These are phyloP conservation scores for Aspergillus aculeatinus DNA, from an alignment of 2,329 filamentous ascomycete species.

Conservation along the genomic window DNA sequence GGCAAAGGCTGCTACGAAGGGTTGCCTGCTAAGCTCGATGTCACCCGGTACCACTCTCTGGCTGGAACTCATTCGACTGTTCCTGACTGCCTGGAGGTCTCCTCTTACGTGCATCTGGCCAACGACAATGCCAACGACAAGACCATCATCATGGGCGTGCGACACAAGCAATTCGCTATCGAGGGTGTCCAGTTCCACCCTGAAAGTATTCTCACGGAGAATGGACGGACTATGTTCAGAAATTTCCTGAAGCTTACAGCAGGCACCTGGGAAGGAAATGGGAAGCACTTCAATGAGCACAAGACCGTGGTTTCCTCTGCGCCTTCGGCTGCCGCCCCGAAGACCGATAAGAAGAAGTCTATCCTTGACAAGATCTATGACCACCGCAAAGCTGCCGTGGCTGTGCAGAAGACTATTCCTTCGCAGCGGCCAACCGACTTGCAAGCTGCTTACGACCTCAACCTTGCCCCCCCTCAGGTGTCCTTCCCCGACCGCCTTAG, in stretches of 20 bases:
- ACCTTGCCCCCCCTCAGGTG: slow-evolving; percentile 79
- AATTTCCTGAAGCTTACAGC: slow-evolving; percentile 88
- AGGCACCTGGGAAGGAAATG: slow-evolving; percentile 87
- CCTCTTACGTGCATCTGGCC: slow-evolving; percentile 77
- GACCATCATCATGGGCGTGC: slow-evolving; percentile 89
- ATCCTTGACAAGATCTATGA: slow-evolving; percentile 91
- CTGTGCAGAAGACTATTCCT: slow-evolving; percentile 77
- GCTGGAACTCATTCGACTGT: slow-evolving; percentile 87
- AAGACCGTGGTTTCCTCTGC: slow-evolving; percentile 18
- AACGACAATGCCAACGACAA: slow-evolving; percentile 68
- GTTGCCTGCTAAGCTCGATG: slow-evolving; percentile 76
- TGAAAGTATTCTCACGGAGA: slow-evolving; percentile 90
- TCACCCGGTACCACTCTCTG: slow-evolving; percentile 94
- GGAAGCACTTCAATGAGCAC: slow-evolving; percentile 36
- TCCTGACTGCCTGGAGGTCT: slow-evolving; percentile 81
- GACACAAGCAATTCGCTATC: slow-evolving; percentile 86
- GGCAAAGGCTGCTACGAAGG: slow-evolving; percentile 84
- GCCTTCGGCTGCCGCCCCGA: slow-evolving; percentile 25
- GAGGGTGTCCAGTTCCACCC: slow-evolving; percentile 98
- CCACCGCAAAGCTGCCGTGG: slow-evolving; percentile 72
- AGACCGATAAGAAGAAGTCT: slow-evolving; percentile 65
- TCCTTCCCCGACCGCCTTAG: slow-evolving; percentile 76
- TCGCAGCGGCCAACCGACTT: slow-evolving; percentile 81
- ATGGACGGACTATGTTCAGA: slow-evolving; percentile 83
- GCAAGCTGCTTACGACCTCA: slow-evolving; percentile 80